Base-by-base conservation (phyloP, 2,329 filamentous ascomycete genomes). In the Beauveria pseudobassiana region DNA sequence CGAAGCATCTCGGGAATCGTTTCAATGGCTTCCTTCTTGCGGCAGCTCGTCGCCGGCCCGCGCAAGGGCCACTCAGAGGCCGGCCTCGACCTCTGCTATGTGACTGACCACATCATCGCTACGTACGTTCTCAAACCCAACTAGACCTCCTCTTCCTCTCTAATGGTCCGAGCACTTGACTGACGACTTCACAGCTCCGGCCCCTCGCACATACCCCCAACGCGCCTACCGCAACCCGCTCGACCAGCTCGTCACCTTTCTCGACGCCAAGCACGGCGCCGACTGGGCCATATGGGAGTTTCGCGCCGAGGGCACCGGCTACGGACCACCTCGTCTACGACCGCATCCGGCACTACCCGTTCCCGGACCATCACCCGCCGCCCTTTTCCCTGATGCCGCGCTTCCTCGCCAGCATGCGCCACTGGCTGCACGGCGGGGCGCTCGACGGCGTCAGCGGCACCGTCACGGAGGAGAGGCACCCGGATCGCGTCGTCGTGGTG, bases 201-300 rank as follows among this genome's bases (percentile, higher is more conserved):
- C 5, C 95, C 95, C 1, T 91, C 88, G 18, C 88, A 89, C 90
- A 20, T 97, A 96, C 71, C 93, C 95, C 0, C 88, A 96, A 72
- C 87, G 89, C 65, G 92, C 91, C 63, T 99, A 98, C 76, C 90
- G 95, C 70, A 99, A 96, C 71, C 93, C 93, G 0, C 87, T 96
- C 55, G 88, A 96, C 70, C 84, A 88, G 45, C 85, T 99, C 24
- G 91, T 98, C 63, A 83, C 85, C 65, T 99, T 93, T 73, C 87
- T 99, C 65, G 91, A 98, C 75, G 78, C 82, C 50, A 91, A 92
- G 69, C 95, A 99, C 75, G 88, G 83, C 30, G 77, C 86, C 28
- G 79, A 95, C 65, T 99, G 95, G 95, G 87, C 89, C 3, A 96
- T 99, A 69, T 99, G 93, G 91, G 95, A 99, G 76, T 99, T 99